Evolutionary conservation across 345 rosid species (phyloP).

Genomic region (Odontarrhena argentea): DNA sequence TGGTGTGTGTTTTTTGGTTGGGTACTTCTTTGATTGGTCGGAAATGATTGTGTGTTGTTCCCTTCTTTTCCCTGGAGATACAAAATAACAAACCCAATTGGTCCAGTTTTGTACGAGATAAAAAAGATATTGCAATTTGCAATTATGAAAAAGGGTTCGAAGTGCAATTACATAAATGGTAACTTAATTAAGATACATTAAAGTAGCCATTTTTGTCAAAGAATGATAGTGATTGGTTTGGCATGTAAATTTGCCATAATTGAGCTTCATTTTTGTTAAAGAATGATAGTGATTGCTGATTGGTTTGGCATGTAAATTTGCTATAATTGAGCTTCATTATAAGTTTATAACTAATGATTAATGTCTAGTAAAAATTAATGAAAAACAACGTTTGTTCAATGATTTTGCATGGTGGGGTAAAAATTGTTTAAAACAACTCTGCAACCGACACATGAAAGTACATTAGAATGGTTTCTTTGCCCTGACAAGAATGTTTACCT

Average conservation of each 20-base stretch:
- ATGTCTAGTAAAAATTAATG: too few species aligned
- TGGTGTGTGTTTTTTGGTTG: conserved; percentile 43
- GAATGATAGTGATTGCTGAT: too few species aligned
- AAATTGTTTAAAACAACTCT: background rate
- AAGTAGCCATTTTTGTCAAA: too few species aligned
- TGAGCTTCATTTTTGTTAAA: too few species aligned
- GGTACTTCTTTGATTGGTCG: conserved; percentile 41
- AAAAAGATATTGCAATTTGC: conserved; percentile 21
- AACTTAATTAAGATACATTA: too few species aligned
- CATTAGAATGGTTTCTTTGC: conserved; percentile 1
- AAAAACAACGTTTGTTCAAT: conserved; percentile 2
- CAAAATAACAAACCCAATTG: background rate
- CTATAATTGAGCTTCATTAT: too few species aligned
- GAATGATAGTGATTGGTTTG: too few species aligned
- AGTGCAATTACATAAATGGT: background rate
- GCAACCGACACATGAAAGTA: background rate
- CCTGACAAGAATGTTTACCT: conserved; percentile 2
- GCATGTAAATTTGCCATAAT: too few species aligned
- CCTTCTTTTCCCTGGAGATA: conserved; percentile 4
- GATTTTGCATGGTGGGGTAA: conserved; percentile 24
- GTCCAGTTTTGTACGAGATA: conserved; percentile 2
- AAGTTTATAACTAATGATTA: too few species aligned
- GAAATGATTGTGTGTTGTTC: conserved; percentile 21
- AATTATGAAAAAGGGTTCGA: background rate
- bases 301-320: too few species aligned